Conservation (phyloP, 345 rosid genomes). For the Turritis glabra region DNA sequence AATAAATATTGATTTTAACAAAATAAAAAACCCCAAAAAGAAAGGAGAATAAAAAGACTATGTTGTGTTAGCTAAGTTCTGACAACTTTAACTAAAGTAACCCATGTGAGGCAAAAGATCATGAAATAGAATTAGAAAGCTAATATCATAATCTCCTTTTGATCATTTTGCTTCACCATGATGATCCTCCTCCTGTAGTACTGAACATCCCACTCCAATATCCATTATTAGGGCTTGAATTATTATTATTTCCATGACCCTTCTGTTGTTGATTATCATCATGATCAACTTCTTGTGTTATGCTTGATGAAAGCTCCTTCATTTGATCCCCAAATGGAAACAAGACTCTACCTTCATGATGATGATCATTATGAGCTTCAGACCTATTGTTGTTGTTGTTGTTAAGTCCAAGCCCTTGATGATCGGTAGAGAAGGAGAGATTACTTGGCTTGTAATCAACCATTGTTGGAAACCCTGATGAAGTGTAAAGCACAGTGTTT, state of each 20-base stretch:
- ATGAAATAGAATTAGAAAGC: slow-evolving; percentile 34
- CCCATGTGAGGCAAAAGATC: slow-evolving; percentile 38
- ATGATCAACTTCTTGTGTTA: slow-evolving; percentile 42
- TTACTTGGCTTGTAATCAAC: slow-evolving; percentile 36
- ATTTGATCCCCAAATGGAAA: slow-evolving; percentile 42
- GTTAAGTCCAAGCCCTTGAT: slow-evolving; percentile 25
- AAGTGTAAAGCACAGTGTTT: slow-evolving; percentile 35
- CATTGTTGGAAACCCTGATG: slow-evolving; percentile 44
- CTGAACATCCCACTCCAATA: slow-evolving; percentile 47
- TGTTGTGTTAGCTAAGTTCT: slow-evolving; percentile 43
- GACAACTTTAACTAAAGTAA: slow-evolving; percentile 44
- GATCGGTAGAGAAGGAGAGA: slow-evolving; percentile 33
- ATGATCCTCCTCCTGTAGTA: slow-evolving; percentile 42
- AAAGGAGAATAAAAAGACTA: slow-evolving; percentile 15
- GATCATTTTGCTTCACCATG: slow-evolving; percentile 45
- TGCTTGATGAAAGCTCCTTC: slow-evolving; percentile 41
- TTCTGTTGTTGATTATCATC: slow-evolving; percentile 41
- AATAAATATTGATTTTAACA: slow-evolving; percentile 20
- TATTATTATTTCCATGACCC: slow-evolving; percentile 34
- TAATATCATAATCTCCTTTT: slow-evolving; percentile 37
- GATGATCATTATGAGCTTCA: slow-evolving; percentile 18
- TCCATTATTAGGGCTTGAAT: slow-evolving; percentile 41
- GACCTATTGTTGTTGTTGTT: slow-evolving; percentile 26
- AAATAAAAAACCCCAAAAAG: slow-evolving; percentile 10
- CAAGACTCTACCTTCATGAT: slow-evolving; percentile 37